Evolutionary conservation across 1,139 yeast genomes (phyloP), one percentile per base, ranked within the genome.

Genomic region (Lodderomyces orthopsilosis): DNA sequence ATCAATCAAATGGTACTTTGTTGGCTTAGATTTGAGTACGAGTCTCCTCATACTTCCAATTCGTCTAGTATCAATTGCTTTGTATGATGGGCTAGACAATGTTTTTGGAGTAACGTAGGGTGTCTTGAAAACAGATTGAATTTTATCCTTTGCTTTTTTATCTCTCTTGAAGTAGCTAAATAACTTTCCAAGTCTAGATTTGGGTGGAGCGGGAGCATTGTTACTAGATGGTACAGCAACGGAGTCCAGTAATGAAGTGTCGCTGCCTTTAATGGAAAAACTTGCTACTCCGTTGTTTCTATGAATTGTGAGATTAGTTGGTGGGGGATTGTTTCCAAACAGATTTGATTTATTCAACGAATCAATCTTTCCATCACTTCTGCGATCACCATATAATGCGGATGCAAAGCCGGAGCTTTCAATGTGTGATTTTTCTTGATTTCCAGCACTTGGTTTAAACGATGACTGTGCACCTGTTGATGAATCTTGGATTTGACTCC

Each of bases 1-100:
- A 51, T 73, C 67, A 35, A 73, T 73, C 40, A 70, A 51, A 46
- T 73, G 77, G 48, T 63, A 73, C 42, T 70, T 70, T 40, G 63
- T 53, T 0, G 77, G 78, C 44, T 70, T 70, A 2, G 74, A 62
- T 41, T 68, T 70, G 37, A 73, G 68, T 2, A 71, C 63, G 37
- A 73, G 57, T 42, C 66, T 62, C 45, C 66, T 70, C 46, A 70
- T 59, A 36, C 59, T 52, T 22, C 57, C 57, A 13, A 45, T 44
- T 24, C 53, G 39, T 41, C 52, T 47, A n/a, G 54, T 42, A 40
- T 52, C 57, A 7, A 50, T 44, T 4, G 55, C 46, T 35, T 48
- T 49, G 41, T 47, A 46, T 10, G 55, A 46, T n/a, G 52, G 50
- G 22, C 40, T 47, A 9, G 51, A 36, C 8, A 50, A 41, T 13